phyloP scores from a whole-genome alignment of 495 filamentous ascomycete species.

The Xylaria scruposa region DNA sequence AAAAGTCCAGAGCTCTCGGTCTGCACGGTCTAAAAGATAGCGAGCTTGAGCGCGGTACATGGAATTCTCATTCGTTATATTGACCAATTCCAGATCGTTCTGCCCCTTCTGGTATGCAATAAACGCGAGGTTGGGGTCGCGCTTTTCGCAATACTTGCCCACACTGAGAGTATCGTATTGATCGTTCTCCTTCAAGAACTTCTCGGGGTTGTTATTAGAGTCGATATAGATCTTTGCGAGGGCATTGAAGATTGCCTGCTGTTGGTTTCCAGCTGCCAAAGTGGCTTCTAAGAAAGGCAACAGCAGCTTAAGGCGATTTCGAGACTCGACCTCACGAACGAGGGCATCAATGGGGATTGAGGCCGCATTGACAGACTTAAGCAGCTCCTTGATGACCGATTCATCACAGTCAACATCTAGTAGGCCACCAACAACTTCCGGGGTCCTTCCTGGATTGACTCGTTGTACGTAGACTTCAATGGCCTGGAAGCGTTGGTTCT shows the following conservation, averaged over 20 bases:
- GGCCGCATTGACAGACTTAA: slow-evolving; percentile 83
- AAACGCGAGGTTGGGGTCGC: slow-evolving; percentile 95
- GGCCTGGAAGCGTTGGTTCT: slow-evolving; percentile 99
- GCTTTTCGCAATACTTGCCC: slow-evolving; percentile 99
- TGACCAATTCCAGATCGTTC: slow-evolving; percentile 96
- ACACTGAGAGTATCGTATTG: slow-evolving; percentile 92
- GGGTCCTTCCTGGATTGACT: slow-evolving; percentile 92
- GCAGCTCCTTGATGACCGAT: slow-evolving; percentile 88
- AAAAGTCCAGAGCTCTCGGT: slow-evolving; percentile 91
- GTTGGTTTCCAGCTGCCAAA: slow-evolving; percentile 88
- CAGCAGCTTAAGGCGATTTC: slow-evolving; percentile 94
- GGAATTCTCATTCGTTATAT: slow-evolving; percentile 96
- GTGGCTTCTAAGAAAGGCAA: slow-evolving; percentile 96
- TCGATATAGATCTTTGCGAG: slow-evolving; percentile 99
- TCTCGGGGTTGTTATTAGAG: slow-evolving; percentile 98
- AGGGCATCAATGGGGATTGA: slow-evolving; percentile 96
- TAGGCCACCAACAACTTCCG: slow-evolving; percentile 92
- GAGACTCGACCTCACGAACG: slow-evolving; percentile 90
- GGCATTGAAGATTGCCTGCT: slow-evolving; percentile 97
- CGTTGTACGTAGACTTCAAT: slow-evolving; percentile 99
- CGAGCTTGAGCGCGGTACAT: slow-evolving; percentile 98
- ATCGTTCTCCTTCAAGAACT: slow-evolving; percentile 97
- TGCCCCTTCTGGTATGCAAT: slow-evolving; percentile 96
- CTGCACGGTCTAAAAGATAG: slow-evolving; percentile 90
- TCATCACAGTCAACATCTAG: slow-evolving; percentile 98